phyloP scores from a whole-genome alignment of 176 grass and related monocot species.

The Rhipidocladum racemiflorum region DNA sequence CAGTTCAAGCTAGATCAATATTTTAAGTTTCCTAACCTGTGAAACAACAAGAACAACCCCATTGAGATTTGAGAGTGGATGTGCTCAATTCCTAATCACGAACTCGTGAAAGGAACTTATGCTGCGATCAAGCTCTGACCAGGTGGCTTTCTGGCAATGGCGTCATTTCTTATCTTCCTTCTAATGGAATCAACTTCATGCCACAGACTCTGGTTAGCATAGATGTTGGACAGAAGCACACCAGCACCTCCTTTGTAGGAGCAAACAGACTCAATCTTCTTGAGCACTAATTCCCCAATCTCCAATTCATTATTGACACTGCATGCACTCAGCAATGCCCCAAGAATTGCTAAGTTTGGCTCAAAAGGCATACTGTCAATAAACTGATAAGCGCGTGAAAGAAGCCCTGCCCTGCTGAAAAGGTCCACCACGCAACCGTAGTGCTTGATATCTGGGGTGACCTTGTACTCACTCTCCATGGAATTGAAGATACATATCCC shows the following conservation, averaged over 20 bases:
- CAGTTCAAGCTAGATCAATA: not conserved
- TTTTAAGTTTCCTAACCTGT: slow-evolving; percentile 27
- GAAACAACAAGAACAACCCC: slow-evolving; percentile 6
- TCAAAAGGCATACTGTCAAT: slow-evolving; percentile 50
- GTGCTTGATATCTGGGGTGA: slow-evolving; percentile 56
- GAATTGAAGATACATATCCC: slow-evolving; percentile 55
- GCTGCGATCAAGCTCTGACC: slow-evolving; percentile 50
- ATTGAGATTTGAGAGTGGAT: not conserved
- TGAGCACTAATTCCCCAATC: slow-evolving; percentile 53
- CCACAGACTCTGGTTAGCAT: slow-evolving; percentile 58
- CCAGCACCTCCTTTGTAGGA: slow-evolving; percentile 53
- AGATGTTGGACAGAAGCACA: slow-evolving; percentile 75
- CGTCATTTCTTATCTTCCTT: slow-evolving; percentile 37
- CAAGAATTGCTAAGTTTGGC: slow-evolving; percentile 56
- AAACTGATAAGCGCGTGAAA: slow-evolving; percentile 49
- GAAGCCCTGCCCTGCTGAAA: slow-evolving; percentile 62
- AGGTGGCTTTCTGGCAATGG: slow-evolving; percentile 45
- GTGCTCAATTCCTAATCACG: not conserved
- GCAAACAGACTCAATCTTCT: slow-evolving; percentile 56
- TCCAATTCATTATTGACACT: slow-evolving; percentile 51
- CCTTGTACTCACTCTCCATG: slow-evolving; percentile 46
- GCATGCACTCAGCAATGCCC: slow-evolving; percentile 60
- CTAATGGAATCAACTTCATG: slow-evolving; percentile 57
- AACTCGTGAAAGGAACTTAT: slow-evolving; percentile 30
- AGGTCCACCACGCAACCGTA: slow-evolving; percentile 76